Evolutionary conservation across 2,329 filamentous ascomycete genomes (phyloP).

Genomic region (Seiridium unicorne): DNA sequence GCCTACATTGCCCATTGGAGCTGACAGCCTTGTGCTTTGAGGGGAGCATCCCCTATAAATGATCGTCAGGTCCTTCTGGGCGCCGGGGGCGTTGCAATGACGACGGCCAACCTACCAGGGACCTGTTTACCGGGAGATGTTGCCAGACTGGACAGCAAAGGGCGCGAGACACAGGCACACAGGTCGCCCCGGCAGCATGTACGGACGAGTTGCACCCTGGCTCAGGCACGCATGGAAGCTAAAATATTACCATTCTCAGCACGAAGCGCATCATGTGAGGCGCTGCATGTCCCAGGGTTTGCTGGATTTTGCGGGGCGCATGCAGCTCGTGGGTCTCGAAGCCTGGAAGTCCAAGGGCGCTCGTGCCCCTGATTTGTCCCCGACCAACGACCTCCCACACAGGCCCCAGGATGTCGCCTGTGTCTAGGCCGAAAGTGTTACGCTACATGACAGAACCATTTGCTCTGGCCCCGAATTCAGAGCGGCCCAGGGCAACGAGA

Average conservation of each 20-base stretch:
- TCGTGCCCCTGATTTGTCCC: slow-evolving; percentile 6
- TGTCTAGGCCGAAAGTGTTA: background rate
- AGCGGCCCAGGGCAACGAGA: background rate
- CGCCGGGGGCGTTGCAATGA: too few relatives aligned
- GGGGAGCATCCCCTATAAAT: background rate
- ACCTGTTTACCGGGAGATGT: too few relatives aligned
- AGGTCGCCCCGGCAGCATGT: too few relatives aligned
- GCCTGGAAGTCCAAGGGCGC: slow-evolving; percentile 2
- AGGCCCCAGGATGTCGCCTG: background rate
- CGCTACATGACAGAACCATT: background rate
- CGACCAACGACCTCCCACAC: slow-evolving; percentile 2
- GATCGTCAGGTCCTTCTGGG: background rate
- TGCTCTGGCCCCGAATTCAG: background rate
- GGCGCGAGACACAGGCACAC: too few relatives aligned
- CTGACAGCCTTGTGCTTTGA: too few relatives aligned
- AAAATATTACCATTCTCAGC: slow-evolving; percentile 6
- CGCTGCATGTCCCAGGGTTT: background rate
- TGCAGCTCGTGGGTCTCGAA: slow-evolving; percentile 5
- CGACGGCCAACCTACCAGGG: too few relatives aligned
- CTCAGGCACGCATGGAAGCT: background rate
- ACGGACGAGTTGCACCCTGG: background rate
- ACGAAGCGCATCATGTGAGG: slow-evolving; percentile 8
- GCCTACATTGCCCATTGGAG: too few relatives aligned
- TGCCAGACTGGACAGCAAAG: too few relatives aligned
- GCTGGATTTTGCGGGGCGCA: slow-evolving; percentile 6